phyloP scores from a whole-genome alignment of 2,329 filamentous ascomycete species.

The Aspergillus sp. region DNA sequence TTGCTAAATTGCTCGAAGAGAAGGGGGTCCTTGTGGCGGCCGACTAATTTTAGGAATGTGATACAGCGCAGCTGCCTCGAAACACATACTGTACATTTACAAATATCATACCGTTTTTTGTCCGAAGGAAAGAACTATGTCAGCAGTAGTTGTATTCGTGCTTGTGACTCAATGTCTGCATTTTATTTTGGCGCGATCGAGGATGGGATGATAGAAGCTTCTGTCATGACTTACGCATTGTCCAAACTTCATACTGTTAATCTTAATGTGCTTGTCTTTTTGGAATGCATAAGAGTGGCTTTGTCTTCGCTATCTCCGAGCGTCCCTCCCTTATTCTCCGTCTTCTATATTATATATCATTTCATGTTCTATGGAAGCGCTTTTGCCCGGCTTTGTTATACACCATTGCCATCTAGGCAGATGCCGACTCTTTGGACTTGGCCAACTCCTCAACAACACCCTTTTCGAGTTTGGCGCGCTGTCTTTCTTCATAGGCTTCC shows the following conservation, averaged over 20 bases:
- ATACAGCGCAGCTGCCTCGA: neutral
- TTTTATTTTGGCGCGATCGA: no score
- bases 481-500: conserved; percentile 85
- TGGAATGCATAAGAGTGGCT: no score
- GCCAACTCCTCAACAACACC: conserved; percentile 70
- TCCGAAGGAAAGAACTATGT: neutral
- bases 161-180: neutral
- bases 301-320: no score
- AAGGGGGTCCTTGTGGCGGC: conserved; percentile 78
- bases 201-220: no score
- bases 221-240: no score
- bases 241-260: no score
- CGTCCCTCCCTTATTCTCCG: no score
- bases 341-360: no score
- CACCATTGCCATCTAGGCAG: conserved; percentile 14
- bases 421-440: conserved; percentile 57
- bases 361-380: neutral
- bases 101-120: neutral
- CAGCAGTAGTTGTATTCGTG: neutral
- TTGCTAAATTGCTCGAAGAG: conserved; percentile 88
- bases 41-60: conserved; percentile 40
- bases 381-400: neutral
- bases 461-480: conserved; percentile 88
- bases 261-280: no score
- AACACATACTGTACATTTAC: neutral